A percentile compares a stretch with the other conserved stretches of the same genome.
Evolutionary conservation across 768 basidiomycete species (phyloP).

Genomic region (Leccinum boreale): DNA sequence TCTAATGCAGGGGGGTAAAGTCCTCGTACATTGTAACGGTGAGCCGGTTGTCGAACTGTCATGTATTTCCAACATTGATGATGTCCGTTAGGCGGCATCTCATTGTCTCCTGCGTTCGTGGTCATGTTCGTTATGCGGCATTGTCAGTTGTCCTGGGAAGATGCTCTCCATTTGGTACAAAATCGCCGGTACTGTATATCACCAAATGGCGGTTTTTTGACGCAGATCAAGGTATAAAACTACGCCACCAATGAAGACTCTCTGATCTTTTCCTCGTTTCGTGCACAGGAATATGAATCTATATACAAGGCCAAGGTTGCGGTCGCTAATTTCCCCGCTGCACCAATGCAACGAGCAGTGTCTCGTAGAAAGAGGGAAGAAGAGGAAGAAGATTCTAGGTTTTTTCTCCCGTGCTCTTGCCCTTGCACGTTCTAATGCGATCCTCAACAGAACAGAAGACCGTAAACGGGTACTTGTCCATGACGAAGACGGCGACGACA

Average conservation of each 20-base stretch:
- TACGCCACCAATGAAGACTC: not conserved
- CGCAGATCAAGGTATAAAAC: slow-evolving; percentile 76
- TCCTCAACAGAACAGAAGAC: slow-evolving; percentile 36
- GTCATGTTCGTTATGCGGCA: slow-evolving; percentile 94
- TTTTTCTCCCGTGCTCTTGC: not conserved
- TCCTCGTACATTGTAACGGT: slow-evolving; percentile 91
- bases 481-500: slow-evolving; percentile 31
- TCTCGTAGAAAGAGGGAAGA: slow-evolving; percentile 68
- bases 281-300: slow-evolving; percentile 80
- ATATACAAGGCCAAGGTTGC: slow-evolving; percentile 81
- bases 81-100: slow-evolving; percentile 66
- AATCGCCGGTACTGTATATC: slow-evolving; percentile 92
- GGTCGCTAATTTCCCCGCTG: slow-evolving; percentile 54
- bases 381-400: slow-evolving; percentile 63
- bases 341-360: slow-evolving; percentile 39
- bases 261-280: slow-evolving; percentile 2
- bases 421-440: not conserved
- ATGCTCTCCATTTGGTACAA: slow-evolving; percentile 84
- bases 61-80: not conserved
- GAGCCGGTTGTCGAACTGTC: slow-evolving; percentile 16
- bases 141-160: slow-evolving; percentile 79
- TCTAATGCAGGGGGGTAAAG: slow-evolving; percentile 55
- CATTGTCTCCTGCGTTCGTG: slow-evolving; percentile 82
- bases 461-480: slow-evolving; percentile 41
- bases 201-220: slow-evolving; percentile 87